These are phyloP conservation scores for Penstemon eatonii DNA, from an alignment of 257 asterid genomes.

Conservation along the genomic window DNA sequence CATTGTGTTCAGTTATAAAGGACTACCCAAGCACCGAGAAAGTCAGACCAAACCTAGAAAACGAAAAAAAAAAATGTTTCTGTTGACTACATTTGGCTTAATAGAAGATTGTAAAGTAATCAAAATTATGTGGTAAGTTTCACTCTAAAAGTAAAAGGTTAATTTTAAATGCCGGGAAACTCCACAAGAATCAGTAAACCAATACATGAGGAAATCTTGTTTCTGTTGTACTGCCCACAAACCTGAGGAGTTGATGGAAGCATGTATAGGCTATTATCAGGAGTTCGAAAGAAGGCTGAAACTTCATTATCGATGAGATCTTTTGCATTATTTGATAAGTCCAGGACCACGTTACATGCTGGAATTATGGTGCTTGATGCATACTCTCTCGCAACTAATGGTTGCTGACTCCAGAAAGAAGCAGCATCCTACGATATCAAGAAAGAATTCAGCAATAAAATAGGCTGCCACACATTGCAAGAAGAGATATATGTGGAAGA, in stretches of 20 bases:
- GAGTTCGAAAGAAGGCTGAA: constrained; percentile 81
- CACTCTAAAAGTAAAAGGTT: constrained; percentile 8
- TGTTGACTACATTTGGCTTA: not conserved
- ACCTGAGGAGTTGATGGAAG: constrained; percentile 99
- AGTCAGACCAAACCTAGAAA: not conserved
- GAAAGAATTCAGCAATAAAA: constrained; percentile 19
- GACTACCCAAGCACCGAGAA: constrained; percentile 14
- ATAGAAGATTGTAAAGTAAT: not conserved
- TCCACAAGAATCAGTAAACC: constrained; percentile 18
- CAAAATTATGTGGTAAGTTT: constrained; percentile 13
- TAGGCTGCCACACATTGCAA: constrained; percentile 2
- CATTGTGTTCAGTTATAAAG: constrained; percentile 1
- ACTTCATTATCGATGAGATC: constrained; percentile 94
- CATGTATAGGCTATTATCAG: constrained; percentile 92
- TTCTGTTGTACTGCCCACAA: constrained; percentile 29
- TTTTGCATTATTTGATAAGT: constrained; percentile 71
- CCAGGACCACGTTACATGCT: constrained; percentile 73
- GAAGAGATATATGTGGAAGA: constrained; percentile 14
- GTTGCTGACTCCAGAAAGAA: constrained; percentile 97
- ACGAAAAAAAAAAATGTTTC: not conserved
- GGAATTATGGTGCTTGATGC: constrained; percentile 95
- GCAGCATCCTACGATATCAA: constrained; percentile 80
- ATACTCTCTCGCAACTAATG: constrained; percentile 83
- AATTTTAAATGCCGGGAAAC: constrained; percentile 15
- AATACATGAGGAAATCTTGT: constrained; percentile 15